Evolutionary conservation across 352 stramenopile species (phyloP), one percentile per base, ranked within the genome.

Genomic region (Peronospora farinosa): DNA sequence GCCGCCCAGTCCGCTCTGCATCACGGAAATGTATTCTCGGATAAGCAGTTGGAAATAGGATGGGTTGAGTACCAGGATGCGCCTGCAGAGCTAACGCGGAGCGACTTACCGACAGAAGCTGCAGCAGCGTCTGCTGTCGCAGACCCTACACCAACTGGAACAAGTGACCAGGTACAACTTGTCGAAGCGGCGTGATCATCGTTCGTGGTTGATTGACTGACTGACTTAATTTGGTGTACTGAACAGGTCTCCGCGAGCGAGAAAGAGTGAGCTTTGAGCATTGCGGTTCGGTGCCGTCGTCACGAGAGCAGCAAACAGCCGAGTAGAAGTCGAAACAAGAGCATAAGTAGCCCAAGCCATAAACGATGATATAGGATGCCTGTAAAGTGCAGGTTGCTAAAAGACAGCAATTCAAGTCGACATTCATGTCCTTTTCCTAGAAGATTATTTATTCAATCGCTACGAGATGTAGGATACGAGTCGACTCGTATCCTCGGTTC

Each of bases 21-120:
- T 17, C 79, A 84, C 42, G 79, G 79, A 42, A 67, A 65, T 28
- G 38, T 77, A 47, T 88, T 77, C 45, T 75, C 73, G 16, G 64
- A 84, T 35, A 67, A 73, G 17, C 65, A 74, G 37, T 49, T 91
- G 51, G 54, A 84, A 47, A 66, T 91, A 60, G 52, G 40, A 25
- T 91, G 77, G 77, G 74, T 80, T 10, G 77, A 88, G 48, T 51
- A 69, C 7, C 61, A 82, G 30, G 66, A 86, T 28, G 78, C 75
- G 30, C 78, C 78, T 0, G 59, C 64, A 13, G 62, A 67, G 40
- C 31, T 88, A 21, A 65, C 60, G 19, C 55, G 51, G 54, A 66
- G 50, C 37, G 42, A 71, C 15, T 63, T 48, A 15, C 41, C 35
- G 8, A 50, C 45, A 38, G 40, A 48, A 44, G 35, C 52, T 52